Conservation (phyloP, 2,329 filamentous ascomycete genomes). For the Trichoderma koningii region DNA sequence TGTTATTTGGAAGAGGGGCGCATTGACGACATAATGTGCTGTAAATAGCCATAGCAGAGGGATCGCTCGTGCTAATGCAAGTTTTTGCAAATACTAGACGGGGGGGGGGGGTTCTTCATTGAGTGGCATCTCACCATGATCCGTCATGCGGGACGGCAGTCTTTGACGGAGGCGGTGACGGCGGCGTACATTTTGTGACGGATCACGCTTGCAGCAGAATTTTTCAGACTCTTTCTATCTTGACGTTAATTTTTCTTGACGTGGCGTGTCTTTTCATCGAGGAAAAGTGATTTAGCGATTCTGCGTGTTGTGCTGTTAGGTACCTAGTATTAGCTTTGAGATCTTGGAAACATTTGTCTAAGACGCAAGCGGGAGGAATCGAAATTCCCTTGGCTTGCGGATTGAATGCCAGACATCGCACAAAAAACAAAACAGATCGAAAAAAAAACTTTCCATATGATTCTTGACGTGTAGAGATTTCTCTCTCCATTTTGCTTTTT, state of each 20-base stretch:
- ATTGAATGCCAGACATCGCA: background rate
- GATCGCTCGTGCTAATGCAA: constrained; percentile 23
- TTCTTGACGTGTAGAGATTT: no score
- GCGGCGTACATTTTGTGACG: constrained; percentile 1
- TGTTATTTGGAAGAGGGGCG: background rate
- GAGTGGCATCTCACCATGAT: background rate
- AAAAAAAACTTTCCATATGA: no score
- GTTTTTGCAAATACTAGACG: constrained; percentile 11
- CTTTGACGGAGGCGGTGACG: constrained; percentile 19
- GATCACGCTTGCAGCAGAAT: constrained; percentile 4
- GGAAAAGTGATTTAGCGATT: no score
- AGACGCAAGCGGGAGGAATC: background rate
- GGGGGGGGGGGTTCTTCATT: no score
- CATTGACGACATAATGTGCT: constrained; percentile 14
- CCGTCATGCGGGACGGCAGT: background rate
- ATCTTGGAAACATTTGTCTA: background rate
- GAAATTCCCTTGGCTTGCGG: background rate
- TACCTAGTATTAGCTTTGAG: no score
- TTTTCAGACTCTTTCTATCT: no score
- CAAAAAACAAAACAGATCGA: background rate
- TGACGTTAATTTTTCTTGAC: no score
- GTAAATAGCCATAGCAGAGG: constrained; percentile 5
- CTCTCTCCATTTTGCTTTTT: background rate
- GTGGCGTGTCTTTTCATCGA: no score
- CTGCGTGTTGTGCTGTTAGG: no score